Evolutionary conservation across 805 yeast genomes (phyloP).

Genomic region (Dipodascopsis uninucleata): DNA sequence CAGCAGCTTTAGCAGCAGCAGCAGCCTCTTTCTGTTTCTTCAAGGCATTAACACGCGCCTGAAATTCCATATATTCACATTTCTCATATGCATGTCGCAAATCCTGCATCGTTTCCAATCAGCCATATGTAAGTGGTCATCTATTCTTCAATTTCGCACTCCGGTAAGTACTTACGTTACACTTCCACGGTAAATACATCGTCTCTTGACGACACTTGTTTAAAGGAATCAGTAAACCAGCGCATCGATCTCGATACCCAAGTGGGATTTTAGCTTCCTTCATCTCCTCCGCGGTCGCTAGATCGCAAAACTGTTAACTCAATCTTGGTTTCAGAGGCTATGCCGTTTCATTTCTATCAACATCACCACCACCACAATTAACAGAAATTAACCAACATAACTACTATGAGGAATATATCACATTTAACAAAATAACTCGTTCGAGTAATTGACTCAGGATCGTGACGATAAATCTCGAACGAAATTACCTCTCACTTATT

Average conservation of each 20-base stretch:
- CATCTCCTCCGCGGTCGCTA: constrained; percentile 80
- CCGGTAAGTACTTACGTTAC: constrained; percentile 37
- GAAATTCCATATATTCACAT: constrained; percentile 77
- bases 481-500: no score
- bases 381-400: no score
- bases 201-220: constrained; percentile 59
- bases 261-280: constrained; percentile 73
- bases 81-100: constrained; percentile 82
- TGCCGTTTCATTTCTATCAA: no score
- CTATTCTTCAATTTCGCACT: neutral
- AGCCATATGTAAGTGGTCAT: neutral
- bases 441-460: no score
- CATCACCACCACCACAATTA: no score
- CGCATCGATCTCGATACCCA: constrained; percentile 81
- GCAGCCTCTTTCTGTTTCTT: constrained; percentile 47
- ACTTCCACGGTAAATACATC: constrained; percentile 62
- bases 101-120: constrained; percentile 37
- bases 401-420: no score
- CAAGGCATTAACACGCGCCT: constrained; percentile 73
- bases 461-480: no score
- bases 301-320: no score
- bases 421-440: neutral
- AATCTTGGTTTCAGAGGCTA: no score
- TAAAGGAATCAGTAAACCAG: constrained; percentile 56
- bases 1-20: constrained; percentile 14